Evolutionary conservation across 1,139 yeast genomes (phyloP).

Genomic region (Yamadazyma spencermartinsiae): DNA sequence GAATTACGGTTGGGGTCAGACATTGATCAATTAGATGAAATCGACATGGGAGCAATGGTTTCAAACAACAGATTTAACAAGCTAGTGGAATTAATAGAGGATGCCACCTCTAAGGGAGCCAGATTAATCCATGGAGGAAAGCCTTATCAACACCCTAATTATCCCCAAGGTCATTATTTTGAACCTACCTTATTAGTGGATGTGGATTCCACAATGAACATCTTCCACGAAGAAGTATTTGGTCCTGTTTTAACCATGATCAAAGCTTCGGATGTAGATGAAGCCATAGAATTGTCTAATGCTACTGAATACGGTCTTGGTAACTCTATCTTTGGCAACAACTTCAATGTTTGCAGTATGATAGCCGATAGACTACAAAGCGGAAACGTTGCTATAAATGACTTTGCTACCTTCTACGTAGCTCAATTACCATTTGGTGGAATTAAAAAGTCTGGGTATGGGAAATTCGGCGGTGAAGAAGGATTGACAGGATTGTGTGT

Average conservation of each 20-base stretch:
- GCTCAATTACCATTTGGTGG: slow-evolving; percentile 98
- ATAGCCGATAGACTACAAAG: slow-evolving; percentile 66
- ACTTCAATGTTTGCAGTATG: slow-evolving; percentile 53
- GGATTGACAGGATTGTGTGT: slow-evolving; percentile 87
- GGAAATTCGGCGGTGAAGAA: slow-evolving; percentile 96
- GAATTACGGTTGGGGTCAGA: slow-evolving; percentile 80
- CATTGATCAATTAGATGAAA: slow-evolving; percentile 83
- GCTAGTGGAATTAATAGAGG: slow-evolving; percentile 63
- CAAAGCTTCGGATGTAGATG: slow-evolving; percentile 62
- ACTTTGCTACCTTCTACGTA: slow-evolving; percentile 92
- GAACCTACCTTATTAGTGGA: slow-evolving; percentile 84
- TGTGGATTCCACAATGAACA: slow-evolving; percentile 73
- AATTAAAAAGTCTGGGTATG: slow-evolving; percentile 87
- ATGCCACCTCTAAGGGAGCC: slow-evolving; percentile 85
- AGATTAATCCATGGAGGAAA: slow-evolving; percentile 76
- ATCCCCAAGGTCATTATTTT: slow-evolving; percentile 93
- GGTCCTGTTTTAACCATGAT: slow-evolving; percentile 86
- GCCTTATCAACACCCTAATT: slow-evolving; percentile 78
- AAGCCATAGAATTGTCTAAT: slow-evolving; percentile 80
- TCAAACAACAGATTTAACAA: slow-evolving; percentile 70
- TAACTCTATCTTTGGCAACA: slow-evolving; percentile 78
- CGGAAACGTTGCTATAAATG: slow-evolving; percentile 95
- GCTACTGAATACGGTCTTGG: slow-evolving; percentile 91
- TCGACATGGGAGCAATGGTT: slow-evolving; percentile 96
- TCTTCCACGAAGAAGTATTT: slow-evolving; percentile 88